phyloP scores from a whole-genome alignment of 2,329 filamentous ascomycete genomes.

The Sporothrix schenckii region DNA sequence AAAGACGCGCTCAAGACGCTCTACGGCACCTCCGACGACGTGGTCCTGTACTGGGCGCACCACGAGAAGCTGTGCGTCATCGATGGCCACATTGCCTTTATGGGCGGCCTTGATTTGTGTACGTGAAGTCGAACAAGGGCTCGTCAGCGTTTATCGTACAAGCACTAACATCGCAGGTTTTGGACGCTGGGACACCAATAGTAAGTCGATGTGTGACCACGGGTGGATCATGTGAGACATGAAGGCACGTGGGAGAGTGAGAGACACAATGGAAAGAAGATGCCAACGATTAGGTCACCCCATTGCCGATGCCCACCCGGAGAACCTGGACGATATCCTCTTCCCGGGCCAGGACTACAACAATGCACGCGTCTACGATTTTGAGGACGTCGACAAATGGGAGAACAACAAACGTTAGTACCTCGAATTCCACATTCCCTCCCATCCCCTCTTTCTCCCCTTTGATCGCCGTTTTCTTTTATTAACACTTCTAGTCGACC shows the following conservation, averaged over 20 bases:
- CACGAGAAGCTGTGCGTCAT: slow-evolving; percentile 88
- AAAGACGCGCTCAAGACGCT: slow-evolving; percentile 73
- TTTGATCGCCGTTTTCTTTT: not conserved
- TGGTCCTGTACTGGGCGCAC: slow-evolving; percentile 89
- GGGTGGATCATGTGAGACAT: slow-evolving; percentile 5
- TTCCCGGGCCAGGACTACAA: slow-evolving; percentile 94
- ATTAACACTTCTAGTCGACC: slow-evolving; percentile 59
- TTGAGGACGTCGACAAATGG: slow-evolving; percentile 75
- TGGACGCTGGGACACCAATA: slow-evolving; percentile 84
- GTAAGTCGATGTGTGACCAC: slow-evolving; percentile 44
- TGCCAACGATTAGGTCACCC: slow-evolving; percentile 59
- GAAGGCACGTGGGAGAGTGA: not conserved
- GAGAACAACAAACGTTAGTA: slow-evolving; percentile 73
- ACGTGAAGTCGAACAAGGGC: slow-evolving; percentile 37
- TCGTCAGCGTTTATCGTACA: not conserved
- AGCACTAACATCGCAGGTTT: slow-evolving; percentile 55
- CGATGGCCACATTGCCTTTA: slow-evolving; percentile 79
- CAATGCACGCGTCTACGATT: slow-evolving; percentile 82
- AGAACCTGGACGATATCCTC: slow-evolving; percentile 71
- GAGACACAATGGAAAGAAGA: not conserved
- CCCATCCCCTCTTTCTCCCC: not conserved
- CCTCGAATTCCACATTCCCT: not conserved
- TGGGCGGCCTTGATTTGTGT: slow-evolving; percentile 88
- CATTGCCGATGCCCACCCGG: slow-evolving; percentile 81
- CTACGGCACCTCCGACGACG: slow-evolving; percentile 79